Evolutionary conservation across 1,284 basidiomycete genomes (phyloP).

Genomic region (Heterobasidion occidentale): DNA sequence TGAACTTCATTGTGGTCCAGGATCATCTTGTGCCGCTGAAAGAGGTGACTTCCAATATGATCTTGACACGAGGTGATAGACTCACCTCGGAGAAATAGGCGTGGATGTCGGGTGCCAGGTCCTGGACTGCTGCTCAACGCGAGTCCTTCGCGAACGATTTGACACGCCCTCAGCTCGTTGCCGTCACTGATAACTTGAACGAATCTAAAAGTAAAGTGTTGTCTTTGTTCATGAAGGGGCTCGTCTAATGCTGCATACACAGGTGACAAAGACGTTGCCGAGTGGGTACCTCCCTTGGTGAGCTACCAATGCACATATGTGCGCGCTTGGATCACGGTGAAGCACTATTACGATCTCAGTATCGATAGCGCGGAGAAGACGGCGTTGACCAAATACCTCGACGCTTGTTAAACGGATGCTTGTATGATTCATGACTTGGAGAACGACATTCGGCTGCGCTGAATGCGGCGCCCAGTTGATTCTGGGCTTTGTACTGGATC

Average conservation of each 20-base stretch:
- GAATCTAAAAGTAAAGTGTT: conserved; percentile 24
- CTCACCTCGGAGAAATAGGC: conserved; percentile 20
- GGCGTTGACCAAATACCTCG: conserved; percentile 18
- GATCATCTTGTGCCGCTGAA: conserved; percentile 46
- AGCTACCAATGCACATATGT: conserved; percentile 41
- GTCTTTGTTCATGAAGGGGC: neutral
- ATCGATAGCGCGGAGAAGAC: conserved; percentile 32
- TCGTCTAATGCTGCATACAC: neutral
- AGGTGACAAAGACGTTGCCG: conserved; percentile 33
- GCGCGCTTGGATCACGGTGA: conserved; percentile 41
- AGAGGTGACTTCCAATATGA: conserved; percentile 22
- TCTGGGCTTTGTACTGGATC: neutral
- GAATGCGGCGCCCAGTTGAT: neutral
- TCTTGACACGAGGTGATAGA: neutral
- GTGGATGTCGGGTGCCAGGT: conserved; percentile 44
- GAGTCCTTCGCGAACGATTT: conserved; percentile 46
- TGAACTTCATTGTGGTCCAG: conserved; percentile 16
- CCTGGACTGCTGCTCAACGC: conserved; percentile 38
- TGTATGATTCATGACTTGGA: neutral
- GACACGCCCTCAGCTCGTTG: conserved; percentile 42
- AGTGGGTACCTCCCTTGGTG: conserved; percentile 37
- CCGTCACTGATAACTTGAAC: conserved; percentile 37
- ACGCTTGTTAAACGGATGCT: conserved; percentile 13
- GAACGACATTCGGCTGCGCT: neutral
- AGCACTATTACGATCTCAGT: conserved; percentile 38